A percentile compares a stretch with the other conserved stretches of the same genome.
Evolutionary conservation across 768 basidiomycete genomes (phyloP).

Genomic region (Suillus subluteus): DNA sequence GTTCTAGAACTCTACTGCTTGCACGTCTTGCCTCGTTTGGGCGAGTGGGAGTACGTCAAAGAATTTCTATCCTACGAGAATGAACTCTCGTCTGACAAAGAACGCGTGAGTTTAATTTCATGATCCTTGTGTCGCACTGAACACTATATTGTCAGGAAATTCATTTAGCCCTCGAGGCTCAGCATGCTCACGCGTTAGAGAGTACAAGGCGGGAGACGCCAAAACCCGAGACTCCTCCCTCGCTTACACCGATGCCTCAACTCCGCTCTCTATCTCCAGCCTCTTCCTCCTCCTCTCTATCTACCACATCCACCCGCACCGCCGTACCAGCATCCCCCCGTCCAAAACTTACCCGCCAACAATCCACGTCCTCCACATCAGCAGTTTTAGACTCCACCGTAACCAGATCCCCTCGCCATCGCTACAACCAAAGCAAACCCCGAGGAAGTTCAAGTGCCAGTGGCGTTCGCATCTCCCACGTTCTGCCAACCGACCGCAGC

Average conservation of each 20-base stretch:
- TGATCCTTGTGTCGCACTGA: slow-evolving; percentile 12
- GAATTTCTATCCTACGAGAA: slow-evolving; percentile 77
- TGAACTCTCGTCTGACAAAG: slow-evolving; percentile 54
- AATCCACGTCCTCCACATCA: slow-evolving; percentile 27
- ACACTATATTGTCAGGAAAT: neutral
- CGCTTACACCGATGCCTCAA: slow-evolving; percentile 26
- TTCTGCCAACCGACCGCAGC: slow-evolving; percentile 10
- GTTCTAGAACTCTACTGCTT: slow-evolving; percentile 78
- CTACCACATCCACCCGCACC: slow-evolving; percentile 75
- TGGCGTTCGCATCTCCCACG: slow-evolving; percentile 17
- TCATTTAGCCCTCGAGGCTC: slow-evolving; percentile 31
- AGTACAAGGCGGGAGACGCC: slow-evolving; percentile 24
- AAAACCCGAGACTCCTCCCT: slow-evolving; percentile 19
- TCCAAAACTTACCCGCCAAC: slow-evolving; percentile 18
- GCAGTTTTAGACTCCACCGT: slow-evolving; percentile 29
- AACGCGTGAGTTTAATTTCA: slow-evolving; percentile 49
- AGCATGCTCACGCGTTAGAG: slow-evolving; percentile 39
- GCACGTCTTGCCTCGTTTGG: slow-evolving; percentile 69
- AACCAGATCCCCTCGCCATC: slow-evolving; percentile 20
- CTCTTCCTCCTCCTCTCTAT: slow-evolving; percentile 69
- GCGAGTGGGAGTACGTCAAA: slow-evolving; percentile 79
- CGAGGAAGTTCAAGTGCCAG: slow-evolving; percentile 21
- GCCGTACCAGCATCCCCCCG: slow-evolving; percentile 50
- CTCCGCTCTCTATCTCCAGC: slow-evolving; percentile 48
- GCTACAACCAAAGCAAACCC: slow-evolving; percentile 15